A percentile compares a stretch with the other conserved stretches of the same genome.
Conservation (phyloP, 345 rosid genomes). For the Toxicodendron radicans region DNA sequence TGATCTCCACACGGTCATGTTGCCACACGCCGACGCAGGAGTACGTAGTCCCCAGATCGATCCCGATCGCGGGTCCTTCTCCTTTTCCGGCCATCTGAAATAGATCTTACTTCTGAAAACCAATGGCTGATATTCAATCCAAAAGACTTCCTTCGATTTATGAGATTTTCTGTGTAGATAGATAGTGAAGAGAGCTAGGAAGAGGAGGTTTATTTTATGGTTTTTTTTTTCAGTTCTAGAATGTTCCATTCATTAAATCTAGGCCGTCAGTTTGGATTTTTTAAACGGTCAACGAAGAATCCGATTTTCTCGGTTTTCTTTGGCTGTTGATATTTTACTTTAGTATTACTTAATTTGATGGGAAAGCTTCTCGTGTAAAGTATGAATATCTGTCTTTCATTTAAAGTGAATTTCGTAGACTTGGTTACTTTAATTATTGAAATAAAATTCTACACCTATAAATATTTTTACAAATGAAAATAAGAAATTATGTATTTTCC, state of each 20-base stretch:
- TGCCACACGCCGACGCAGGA: conserved; percentile 68
- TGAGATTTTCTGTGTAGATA: no score
- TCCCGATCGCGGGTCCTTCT: conserved; percentile 60
- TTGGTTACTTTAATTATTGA: no score
- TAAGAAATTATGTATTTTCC: no score
- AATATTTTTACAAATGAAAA: no score
- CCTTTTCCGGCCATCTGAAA: conserved; percentile 51
- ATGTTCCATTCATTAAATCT: conserved; percentile 16
- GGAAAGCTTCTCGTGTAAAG: not conserved
- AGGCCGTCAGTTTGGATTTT: conserved; percentile 15
- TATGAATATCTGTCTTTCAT: no score
- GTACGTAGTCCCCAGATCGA: conserved; percentile 56
- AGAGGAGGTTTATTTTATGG: not conserved
- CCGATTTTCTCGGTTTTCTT: conserved; percentile 7
- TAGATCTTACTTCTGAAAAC: not conserved
- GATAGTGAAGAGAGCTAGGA: not conserved
- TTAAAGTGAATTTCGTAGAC: no score
- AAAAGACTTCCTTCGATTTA: no score
- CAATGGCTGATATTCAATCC: not conserved
- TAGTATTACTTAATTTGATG: not conserved
- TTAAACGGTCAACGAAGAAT: not conserved
- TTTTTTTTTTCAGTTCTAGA: conserved; percentile 19
- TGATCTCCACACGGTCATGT: conserved; percentile 58
- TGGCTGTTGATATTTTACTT: not conserved
- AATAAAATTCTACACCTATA: no score